Conservation (phyloP, 23 red algal species). For the Gracilariopsis chorda region DNA sequence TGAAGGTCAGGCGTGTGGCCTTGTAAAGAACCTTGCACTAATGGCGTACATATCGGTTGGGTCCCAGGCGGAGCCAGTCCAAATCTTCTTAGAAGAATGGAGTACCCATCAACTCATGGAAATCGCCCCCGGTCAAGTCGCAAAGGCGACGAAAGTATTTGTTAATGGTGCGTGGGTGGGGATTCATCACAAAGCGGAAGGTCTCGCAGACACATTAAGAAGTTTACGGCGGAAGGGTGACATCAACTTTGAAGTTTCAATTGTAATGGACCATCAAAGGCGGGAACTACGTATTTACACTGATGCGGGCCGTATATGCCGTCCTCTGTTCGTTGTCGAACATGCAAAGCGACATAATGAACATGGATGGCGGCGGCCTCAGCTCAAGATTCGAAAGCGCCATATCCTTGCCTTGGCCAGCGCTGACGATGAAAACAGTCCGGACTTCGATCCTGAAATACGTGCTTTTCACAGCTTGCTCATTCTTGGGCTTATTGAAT, state of each 20-base stretch:
- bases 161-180: slow-evolving; percentile 98
- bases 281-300: slow-evolving; percentile 93
- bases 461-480: slow-evolving; percentile 63
- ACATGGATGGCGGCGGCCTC: slow-evolving; percentile 25
- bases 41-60: slow-evolving; percentile 98
- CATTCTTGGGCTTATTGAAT: slow-evolving; percentile 84
- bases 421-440: slow-evolving; percentile 35
- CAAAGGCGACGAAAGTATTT: slow-evolving; percentile 83
- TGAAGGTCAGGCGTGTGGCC: slow-evolving; percentile 95
- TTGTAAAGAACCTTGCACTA: slow-evolving; percentile 98
- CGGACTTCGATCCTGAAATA: slow-evolving; percentile 16
- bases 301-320: slow-evolving; percentile 92
- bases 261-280: slow-evolving; percentile 87
- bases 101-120: slow-evolving; percentile 77
- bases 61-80: slow-evolving; percentile 59
- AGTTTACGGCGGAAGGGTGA: slow-evolving; percentile 72
- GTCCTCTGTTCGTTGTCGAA: slow-evolving; percentile 91
- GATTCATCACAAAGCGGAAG: slow-evolving; percentile 78
- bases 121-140: slow-evolving; percentile 60
- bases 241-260: slow-evolving; percentile 92
- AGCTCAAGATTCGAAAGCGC: slow-evolving; percentile 68
- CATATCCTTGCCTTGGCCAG: slow-evolving; percentile 50
- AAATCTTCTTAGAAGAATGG: slow-evolving; percentile 90
- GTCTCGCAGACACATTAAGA: slow-evolving; percentile 67
- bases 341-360: not conserved